A percentile compares a stretch with the other conserved stretches of the same genome.
These are phyloP conservation scores for Malassezia equina DNA, from an alignment of 1,284 basidiomycete genomes.

Conservation along the genomic window DNA sequence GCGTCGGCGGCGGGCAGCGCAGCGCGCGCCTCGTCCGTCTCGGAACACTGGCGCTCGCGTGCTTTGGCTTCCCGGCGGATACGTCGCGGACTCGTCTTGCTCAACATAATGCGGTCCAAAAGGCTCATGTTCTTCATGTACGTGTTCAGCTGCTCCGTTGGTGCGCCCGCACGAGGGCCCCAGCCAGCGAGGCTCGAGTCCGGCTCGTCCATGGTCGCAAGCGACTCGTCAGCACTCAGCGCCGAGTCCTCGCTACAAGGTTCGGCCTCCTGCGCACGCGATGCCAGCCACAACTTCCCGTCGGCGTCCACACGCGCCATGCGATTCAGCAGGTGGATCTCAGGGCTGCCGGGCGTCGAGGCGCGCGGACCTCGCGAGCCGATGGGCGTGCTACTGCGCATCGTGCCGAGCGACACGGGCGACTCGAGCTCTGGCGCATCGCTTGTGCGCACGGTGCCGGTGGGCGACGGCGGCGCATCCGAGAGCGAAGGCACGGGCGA, in stretches of 20 bases:
- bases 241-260: conserved; percentile 12
- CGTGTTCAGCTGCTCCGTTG: conserved; percentile 21
- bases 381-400: conserved; percentile 10
- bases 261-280: background rate
- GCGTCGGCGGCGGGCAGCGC: background rate
- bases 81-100: conserved; percentile 35
- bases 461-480: conserved; percentile 2
- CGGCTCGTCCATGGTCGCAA: conserved; percentile 13
- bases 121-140: conserved; percentile 38
- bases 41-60: conserved; percentile 20
- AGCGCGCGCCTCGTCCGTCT: background rate
- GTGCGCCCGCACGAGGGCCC: conserved; percentile 20
- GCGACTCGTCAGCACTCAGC: conserved; percentile 23
- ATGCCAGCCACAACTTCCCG: conserved; percentile 24
- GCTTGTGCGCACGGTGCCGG: conserved; percentile 6
- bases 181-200: conserved; percentile 6
- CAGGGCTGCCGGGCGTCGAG: conserved; percentile 3
- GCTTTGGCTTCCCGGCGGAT: conserved; percentile 34
- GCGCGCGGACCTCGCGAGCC: background rate
- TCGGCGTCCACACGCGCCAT: conserved; percentile 31
- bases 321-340: conserved; percentile 20
- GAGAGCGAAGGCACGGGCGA: background rate
- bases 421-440: background rate
- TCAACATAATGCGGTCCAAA: conserved; percentile 41
- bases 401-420: background rate